phyloP scores from a whole-genome alignment of 371 early-diverging fungal genomes.

The Phascolomyces articulosus region DNA sequence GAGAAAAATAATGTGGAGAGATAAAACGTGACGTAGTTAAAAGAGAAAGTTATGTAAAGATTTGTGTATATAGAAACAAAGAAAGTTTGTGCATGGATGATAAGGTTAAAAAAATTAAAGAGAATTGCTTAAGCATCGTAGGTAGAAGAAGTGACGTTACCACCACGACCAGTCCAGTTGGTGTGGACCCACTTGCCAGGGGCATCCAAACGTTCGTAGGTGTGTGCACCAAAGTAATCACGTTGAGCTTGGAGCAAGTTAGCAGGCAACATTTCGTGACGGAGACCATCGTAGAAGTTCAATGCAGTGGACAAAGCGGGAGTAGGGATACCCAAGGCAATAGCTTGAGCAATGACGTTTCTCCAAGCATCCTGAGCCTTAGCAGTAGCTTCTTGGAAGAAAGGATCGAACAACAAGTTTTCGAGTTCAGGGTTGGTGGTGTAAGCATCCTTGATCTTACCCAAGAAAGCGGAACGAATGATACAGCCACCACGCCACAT shows the following conservation, averaged over 20 bases:
- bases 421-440: conserved; percentile 83
- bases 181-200: conserved; percentile 89
- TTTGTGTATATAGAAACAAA: background rate
- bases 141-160: conserved; percentile 41
- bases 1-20: background rate
- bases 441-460: conserved; percentile 95
- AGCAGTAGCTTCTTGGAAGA: conserved; percentile 91
- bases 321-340: conserved; percentile 87
- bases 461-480: conserved; percentile 93
- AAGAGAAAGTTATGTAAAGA: background rate
- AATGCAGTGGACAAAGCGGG: conserved; percentile 94
- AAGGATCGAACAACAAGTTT: conserved; percentile 91
- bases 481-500: conserved; percentile 99
- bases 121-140: conserved; percentile 35
- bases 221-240: conserved; percentile 99
- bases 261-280: conserved; percentile 88
- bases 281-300: conserved; percentile 96
- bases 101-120: background rate
- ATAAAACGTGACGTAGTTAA: background rate
- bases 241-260: conserved; percentile 98
- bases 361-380: conserved; percentile 90
- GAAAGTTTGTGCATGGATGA: background rate
- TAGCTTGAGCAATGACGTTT: conserved; percentile 83
- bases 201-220: conserved; percentile 83
- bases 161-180: conserved; percentile 96